Base-by-base conservation (phyloP, 495 filamentous ascomycete genomes). In the Lepidopterella palustris region DNA sequence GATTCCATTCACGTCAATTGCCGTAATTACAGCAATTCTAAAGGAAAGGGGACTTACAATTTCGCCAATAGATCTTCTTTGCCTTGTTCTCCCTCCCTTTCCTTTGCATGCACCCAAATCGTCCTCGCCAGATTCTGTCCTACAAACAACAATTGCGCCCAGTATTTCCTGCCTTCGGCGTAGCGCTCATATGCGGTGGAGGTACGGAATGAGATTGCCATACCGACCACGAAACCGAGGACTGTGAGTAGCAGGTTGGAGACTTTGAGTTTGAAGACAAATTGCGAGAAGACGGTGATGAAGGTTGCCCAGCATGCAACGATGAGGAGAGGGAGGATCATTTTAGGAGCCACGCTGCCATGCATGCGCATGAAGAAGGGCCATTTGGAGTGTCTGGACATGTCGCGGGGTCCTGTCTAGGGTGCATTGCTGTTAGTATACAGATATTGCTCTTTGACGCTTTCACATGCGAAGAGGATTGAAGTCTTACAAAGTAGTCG, bases 211-310 rank as follows among this genome's bases (percentile, higher is more conserved):
- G 87, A 91, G 62, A 96, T 75, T 1, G 88, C 82, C 69, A 95
- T 72, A 79, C 87, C 87, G 67, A 96, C 88, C 61, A 95, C 88
- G 77, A 96, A 95, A 86, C 90, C 90, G 31, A 89, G 82, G 6
- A 96, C 85, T 9, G 89, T 95, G 28, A 96, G 79, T 8, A 96
- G 77, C 52, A 91, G 79, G 25, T 78, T 84, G 61, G 81, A 80
- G 23, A 95, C 83, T 77, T 74, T 62, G 82, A 82, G 65, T 59
- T 64, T 29, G 29, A 79, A 69, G 27, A 80, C 76, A 18, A 75
- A 75, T 49, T 76, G 64, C 21, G 76, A 84, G 55, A 95, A 75
- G 23, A 71, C 70, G 8, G 88, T 91, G 63, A 95, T 83, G 2
- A 79, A 62, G 5, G 83, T 85, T 3, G 88, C 76, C 90, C 90